Evolutionary conservation across 2,329 filamentous ascomycete genomes (phyloP).

Genomic region (Beauveria sp.): DNA sequence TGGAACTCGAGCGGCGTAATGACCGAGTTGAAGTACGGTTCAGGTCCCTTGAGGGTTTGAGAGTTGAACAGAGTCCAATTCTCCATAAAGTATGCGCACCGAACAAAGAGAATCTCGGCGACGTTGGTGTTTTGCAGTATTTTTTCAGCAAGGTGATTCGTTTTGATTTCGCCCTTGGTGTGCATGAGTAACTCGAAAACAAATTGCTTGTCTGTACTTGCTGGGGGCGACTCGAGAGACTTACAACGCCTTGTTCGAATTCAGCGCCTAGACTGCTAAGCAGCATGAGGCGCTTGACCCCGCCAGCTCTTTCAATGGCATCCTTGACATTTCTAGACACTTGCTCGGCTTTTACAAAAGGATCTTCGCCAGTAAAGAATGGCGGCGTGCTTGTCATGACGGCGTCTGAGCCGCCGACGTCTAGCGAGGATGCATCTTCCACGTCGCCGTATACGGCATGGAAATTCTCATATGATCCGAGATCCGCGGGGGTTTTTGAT

Average conservation of each 20-base stretch:
- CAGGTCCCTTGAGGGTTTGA: slow-evolving; percentile 19
- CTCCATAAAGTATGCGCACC: slow-evolving; percentile 32
- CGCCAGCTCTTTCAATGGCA: slow-evolving; percentile 18
- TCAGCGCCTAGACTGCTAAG: slow-evolving; percentile 27
- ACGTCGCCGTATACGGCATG: slow-evolving; percentile 19
- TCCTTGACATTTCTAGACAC: slow-evolving; percentile 19
- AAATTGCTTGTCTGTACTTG: too few species aligned
- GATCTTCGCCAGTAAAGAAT: slow-evolving; percentile 13
- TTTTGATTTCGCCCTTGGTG: slow-evolving; percentile 26
- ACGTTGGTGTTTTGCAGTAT: slow-evolving; percentile 15
- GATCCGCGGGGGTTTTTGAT: slow-evolving; percentile 17
- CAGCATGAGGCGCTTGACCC: slow-evolving; percentile 24
- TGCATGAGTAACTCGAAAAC: neutral
- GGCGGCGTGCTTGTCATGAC: slow-evolving; percentile 20
- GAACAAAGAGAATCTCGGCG: slow-evolving; percentile 23
- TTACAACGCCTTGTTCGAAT: slow-evolving; percentile 24
- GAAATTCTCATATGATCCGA: slow-evolving; percentile 16
- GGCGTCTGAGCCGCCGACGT: slow-evolving; percentile 18
- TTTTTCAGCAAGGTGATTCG: slow-evolving; percentile 27
- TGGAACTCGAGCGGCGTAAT: slow-evolving; percentile 26
- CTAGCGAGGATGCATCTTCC: slow-evolving; percentile 15
- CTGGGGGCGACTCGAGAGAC: slow-evolving; percentile 1
- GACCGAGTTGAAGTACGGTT: slow-evolving; percentile 26
- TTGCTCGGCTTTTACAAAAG: slow-evolving; percentile 1
- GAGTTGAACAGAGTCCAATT: slow-evolving; percentile 24